Evolutionary conservation across 2,329 filamentous ascomycete species (phyloP), one percentile per base, ranked within the genome.

Genomic region (Botryotinia convoluta): DNA sequence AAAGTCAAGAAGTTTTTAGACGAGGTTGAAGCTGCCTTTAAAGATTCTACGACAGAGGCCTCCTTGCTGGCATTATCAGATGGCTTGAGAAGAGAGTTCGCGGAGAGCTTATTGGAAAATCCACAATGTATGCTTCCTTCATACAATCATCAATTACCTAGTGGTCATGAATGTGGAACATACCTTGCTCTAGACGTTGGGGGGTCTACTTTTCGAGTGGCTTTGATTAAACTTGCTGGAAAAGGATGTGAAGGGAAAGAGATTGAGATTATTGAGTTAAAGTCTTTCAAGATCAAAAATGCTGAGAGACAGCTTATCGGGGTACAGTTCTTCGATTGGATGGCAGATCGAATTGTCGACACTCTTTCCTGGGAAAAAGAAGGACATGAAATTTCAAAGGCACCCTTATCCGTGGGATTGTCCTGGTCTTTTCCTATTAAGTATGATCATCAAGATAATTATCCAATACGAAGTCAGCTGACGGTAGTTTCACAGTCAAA

Each of bases 351-450:
- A 75, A 90, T 92, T 77, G 80, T 83, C 69, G 86, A 90, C 67
- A 89, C 88, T 1, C 82, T 92, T 18, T 81, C 83, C 10, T 82
- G 83, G 61, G 85, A 84, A 29, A 78, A 83, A 35, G 82, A 83
- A 62, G 80, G 77, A 61, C 79, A 81, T 8, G 82, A 83, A 37
- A 81, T 83, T 45, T 77, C 76, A 16, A 69, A 76, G 37, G 64
- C 72, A 3, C 84, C 86, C 42, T 82, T 92, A 69, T 86, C 86
- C 14, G 84, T 91, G 82, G 89, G 89, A 1, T 80, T 92, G 74
- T 88, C 90, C 9, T 92, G 90, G 89, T 92, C 90, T 74, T 92
- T 92, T 77, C 90, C 90, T 39, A 89, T 92, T 62, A 88, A 92
- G 89, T 91, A 84, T 79, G 88, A 42, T 14, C 70, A 29, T 26